These are phyloP conservation scores for Linnemannia hyalina DNA, from an alignment of 192 early-diverging fungal genomes.

Conservation along the genomic window DNA sequence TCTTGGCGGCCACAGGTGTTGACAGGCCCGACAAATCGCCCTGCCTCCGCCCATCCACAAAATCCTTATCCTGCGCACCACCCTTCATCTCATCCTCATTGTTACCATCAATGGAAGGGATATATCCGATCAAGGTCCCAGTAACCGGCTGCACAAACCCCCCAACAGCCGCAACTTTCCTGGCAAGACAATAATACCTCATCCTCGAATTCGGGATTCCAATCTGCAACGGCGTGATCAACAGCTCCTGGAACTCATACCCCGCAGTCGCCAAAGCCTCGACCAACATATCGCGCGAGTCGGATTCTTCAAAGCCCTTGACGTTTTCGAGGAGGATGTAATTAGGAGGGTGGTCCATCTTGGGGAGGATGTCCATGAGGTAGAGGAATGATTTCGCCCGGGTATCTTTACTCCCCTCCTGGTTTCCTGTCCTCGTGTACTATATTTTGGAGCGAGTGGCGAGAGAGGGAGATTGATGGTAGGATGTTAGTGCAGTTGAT, in stretches of 20 bases:
- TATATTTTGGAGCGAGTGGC: background rate
- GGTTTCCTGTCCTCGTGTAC: slow-evolving; percentile 79
- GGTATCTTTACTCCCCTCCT: slow-evolving; percentile 77
- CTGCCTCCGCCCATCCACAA: slow-evolving; percentile 56
- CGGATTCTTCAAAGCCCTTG: slow-evolving; percentile 79
- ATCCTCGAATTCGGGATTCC: slow-evolving; percentile 85
- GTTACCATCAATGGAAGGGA: slow-evolving; percentile 33
- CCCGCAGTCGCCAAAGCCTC: slow-evolving; percentile 56
- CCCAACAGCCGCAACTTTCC: slow-evolving; percentile 34
- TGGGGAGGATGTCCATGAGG: slow-evolving; percentile 72
- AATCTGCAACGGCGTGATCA: slow-evolving; percentile 81
- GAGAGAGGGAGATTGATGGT: background rate
- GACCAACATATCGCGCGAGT: slow-evolving; percentile 25
- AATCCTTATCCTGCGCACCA: slow-evolving; percentile 17
- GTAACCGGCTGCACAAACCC: slow-evolving; percentile 58
- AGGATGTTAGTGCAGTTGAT: background rate
- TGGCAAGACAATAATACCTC: slow-evolving; percentile 79
- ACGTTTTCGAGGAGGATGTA: slow-evolving; percentile 87
- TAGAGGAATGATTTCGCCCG: slow-evolving; percentile 83
- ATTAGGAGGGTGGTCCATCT: slow-evolving; percentile 67
- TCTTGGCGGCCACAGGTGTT: slow-evolving; percentile 33
- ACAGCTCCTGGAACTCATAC: slow-evolving; percentile 78
- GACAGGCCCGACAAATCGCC: slow-evolving; percentile 49
- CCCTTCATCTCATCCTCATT: background rate
- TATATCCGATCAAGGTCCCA: slow-evolving; percentile 56